A percentile compares a stretch with the other conserved stretches of the same genome.
These are phyloP conservation scores for Arthrinium phaeospermum DNA, from an alignment of 2,329 filamentous ascomycete species.

Conservation along the genomic window DNA sequence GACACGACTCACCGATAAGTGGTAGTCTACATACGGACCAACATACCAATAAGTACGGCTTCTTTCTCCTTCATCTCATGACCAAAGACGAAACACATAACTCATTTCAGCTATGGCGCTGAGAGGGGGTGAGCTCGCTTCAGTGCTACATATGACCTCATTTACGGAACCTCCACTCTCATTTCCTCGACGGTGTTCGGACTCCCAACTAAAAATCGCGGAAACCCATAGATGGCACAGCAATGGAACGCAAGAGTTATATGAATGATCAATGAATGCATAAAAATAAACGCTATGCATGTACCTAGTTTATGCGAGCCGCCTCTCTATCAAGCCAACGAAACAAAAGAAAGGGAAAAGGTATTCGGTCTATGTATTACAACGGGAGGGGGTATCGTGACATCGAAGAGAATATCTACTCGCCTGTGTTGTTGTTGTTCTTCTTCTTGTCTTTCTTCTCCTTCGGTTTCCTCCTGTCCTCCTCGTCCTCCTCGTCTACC, in stretches of 20 bases:
- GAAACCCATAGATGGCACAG: not conserved
- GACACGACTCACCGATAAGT: not conserved
- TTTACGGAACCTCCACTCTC: slow-evolving; percentile 13
- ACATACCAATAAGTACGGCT: not conserved
- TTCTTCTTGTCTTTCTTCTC: slow-evolving; percentile 39
- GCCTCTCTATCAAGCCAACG: not conserved
- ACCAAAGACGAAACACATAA: not conserved
- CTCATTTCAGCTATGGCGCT: slow-evolving; percentile 26
- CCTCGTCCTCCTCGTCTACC: slow-evolving; percentile 45
- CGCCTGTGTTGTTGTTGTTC: slow-evolving; percentile 7
- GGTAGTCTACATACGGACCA: not conserved
- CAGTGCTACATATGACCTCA: slow-evolving; percentile 44
- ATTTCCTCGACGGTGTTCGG: not conserved
- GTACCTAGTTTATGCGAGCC: not conserved
- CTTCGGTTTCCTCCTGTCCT: slow-evolving; percentile 40
- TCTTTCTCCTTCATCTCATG: not conserved
- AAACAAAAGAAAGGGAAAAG: not conserved
- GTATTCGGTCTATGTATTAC: slow-evolving; percentile 6
- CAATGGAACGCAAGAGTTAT: not conserved
- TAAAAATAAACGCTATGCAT: not conserved
- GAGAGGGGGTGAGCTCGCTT: slow-evolving; percentile 54
- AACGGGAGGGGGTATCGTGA: slow-evolving; percentile 24
- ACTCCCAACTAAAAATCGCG: not conserved
- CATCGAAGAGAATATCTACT: not conserved
- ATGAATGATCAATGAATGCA: not conserved